These are phyloP conservation scores for Saccharomyces mikatae DNA, from an alignment of 805 yeast species.

Conservation along the genomic window DNA sequence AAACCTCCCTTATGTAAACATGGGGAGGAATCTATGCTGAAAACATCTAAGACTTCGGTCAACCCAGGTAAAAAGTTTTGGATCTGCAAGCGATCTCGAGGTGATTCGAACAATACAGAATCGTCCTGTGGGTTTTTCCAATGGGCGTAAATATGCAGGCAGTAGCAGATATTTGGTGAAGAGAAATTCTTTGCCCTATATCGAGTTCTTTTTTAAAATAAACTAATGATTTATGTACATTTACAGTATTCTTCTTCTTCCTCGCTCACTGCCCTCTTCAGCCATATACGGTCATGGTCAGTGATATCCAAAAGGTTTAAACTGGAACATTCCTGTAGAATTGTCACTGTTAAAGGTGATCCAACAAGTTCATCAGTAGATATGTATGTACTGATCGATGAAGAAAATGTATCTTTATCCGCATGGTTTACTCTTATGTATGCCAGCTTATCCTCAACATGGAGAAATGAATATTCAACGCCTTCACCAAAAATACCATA, in stretches of 20 bases:
- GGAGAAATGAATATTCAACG: conserved; percentile 29
- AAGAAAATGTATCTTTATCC: conserved; percentile 25
- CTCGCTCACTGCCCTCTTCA: conserved; percentile 16
- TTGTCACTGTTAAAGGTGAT: conserved; percentile 15
- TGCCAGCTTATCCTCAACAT: conserved; percentile 18
- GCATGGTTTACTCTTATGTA: conserved; percentile 23
- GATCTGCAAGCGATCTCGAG: conserved; percentile 40
- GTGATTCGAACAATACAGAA: conserved; percentile 22
- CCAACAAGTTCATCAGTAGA: conserved; percentile 27
- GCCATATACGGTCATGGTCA: conserved; percentile 25
- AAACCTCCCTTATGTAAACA: conserved; percentile 42
- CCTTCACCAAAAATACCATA: conserved; percentile 38
- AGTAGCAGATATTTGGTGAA: neutral
- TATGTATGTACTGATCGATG: conserved; percentile 29
- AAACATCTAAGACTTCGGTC: conserved; percentile 37
- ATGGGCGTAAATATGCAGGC: conserved; percentile 33
- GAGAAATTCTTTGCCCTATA: neutral
- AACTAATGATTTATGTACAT: conserved; percentile 1
- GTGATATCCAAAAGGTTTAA: conserved; percentile 20
- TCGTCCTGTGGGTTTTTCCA: conserved; percentile 47
- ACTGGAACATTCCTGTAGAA: conserved; percentile 16
- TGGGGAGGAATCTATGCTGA: conserved; percentile 37
- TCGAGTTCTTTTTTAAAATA: neutral
- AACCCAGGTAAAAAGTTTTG: conserved; percentile 47
- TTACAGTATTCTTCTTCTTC: conserved; percentile 11